Base-by-base conservation (phyloP, 2,329 filamentous ascomycete genomes). In the Diaporthe batatas region DNA sequence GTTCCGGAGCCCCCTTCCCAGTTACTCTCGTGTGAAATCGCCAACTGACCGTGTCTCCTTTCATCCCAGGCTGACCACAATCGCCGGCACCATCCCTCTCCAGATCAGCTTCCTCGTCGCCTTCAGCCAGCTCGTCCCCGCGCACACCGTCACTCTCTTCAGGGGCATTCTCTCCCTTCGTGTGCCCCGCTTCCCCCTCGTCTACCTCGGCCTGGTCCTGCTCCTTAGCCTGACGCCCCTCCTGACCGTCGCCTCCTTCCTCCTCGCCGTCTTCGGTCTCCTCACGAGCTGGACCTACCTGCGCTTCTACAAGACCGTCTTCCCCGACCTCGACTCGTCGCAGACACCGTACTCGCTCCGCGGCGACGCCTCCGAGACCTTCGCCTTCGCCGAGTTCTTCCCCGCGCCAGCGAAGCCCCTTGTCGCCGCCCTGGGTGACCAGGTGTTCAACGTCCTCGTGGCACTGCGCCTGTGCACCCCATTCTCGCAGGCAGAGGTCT, bases 101-200 rank as follows among this genome's bases (percentile, higher is more conserved):
- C 96, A 98, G 82, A 95, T 96, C 59, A 92, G 93, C 75, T 98
- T 98, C 85, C 93, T 99, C 75, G 94, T 98, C 78, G 94, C 96
- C 70, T 98, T 98, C 84, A 98, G 97, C 84, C 96, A 99, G 83
- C 93, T 99, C 65, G 93, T 98, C 47, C 96, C 96, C 29, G 95
- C 98, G 75, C 96, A 99, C 83, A 99, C 96, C 14, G 96, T 98
- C 69, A 96, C 96, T 6, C 90, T 99, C 73, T 96, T 98, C 85
- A 93, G 93, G 76, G 95, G 95, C 76, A 85, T 98, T 74, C 82
- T 98, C 73, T 97, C 96, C 74, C 91, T 98, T 82, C 93, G 96
- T 77, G 95, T 99, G 70, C 91, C 91, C 23, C 86, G 89, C 62
- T 91, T 91, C 77, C 90, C 90, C 14, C 85, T 97, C 84, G 75